Base-by-base conservation (phyloP, 257 asterid species). In the Lantana camara region DNA sequence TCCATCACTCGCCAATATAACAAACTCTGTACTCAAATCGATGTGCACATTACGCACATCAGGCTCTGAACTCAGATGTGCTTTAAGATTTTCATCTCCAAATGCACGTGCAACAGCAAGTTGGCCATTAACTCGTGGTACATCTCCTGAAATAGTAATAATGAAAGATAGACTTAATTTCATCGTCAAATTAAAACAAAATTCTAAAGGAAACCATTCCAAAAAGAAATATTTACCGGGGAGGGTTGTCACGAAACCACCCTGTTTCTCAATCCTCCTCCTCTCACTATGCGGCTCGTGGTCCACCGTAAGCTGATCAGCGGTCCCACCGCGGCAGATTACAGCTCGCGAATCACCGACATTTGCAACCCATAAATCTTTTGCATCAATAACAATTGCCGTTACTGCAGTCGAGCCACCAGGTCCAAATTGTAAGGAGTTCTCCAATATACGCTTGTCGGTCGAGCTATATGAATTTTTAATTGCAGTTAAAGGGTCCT, bases 391-490 rank as follows among this genome's bases (percentile, higher is more conserved):
- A 15, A 86, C 88, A 19, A 86, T 85, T 22, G 92, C 92, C 17
- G 96, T 86, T 50, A 89, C 95, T 49, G 96, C 96, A 45, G 96
- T 89, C 45, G 92, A 89, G 64, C 92, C 96, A 65, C 96, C 96
- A 9, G 95, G 95, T 32, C 95, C 95, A 23, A 89, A 77, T 80
- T 83, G 85, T 78, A 66, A 9, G 27, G 95, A 66, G 51, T 83
- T 84, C 75, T 89, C 88, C 57, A 89, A 81, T 63, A 89, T 89
- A 38, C 66, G 75, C 65, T 75, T 69, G 64, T 83, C 88, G 1
- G 95, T 85, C 42, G 81, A 73, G 29, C 27, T 72, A 58, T 85
- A 89, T 46, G 96, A 91, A 35, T 73, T 80, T 64, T 57, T 82
- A 59, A 89, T 85, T 24, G 96, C 92, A 12, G 73, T 64, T 65